Evolutionary conservation across 805 yeast genomes (phyloP).

Genomic region (Sugiyamaella marilandica): DNA sequence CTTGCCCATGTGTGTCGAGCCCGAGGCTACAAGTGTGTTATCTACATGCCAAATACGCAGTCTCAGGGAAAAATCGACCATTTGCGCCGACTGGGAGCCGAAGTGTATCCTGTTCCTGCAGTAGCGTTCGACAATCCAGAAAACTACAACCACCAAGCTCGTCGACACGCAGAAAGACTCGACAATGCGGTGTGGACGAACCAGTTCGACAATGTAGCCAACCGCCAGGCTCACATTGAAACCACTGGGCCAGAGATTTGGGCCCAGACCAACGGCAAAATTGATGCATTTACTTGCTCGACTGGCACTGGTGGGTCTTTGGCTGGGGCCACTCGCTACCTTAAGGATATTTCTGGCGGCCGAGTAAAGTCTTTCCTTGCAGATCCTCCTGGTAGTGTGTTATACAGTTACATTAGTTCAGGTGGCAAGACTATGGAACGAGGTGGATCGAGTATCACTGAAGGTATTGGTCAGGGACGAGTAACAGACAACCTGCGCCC

Average conservation of each 20-base stretch:
- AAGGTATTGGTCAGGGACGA: slow-evolving; percentile 95
- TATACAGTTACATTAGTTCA: slow-evolving; percentile 70
- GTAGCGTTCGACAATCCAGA: slow-evolving; percentile 76
- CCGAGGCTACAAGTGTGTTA: slow-evolving; percentile 76
- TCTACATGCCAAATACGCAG: slow-evolving; percentile 90
- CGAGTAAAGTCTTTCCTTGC: slow-evolving; percentile 64
- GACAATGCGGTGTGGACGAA: slow-evolving; percentile 89
- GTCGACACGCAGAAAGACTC: slow-evolving; percentile 70
- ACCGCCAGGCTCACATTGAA: slow-evolving; percentile 81
- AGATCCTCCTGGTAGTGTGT: slow-evolving; percentile 90
- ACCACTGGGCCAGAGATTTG: slow-evolving; percentile 93
- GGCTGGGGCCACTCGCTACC: slow-evolving; percentile 77
- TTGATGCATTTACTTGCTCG: slow-evolving; percentile 83
- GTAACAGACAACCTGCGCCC: slow-evolving; percentile 76
- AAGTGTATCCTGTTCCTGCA: slow-evolving; percentile 84
- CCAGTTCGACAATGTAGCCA: slow-evolving; percentile 85
- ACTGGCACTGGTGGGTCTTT: slow-evolving; percentile 93
- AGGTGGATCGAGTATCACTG: slow-evolving; percentile 84
- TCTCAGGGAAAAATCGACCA: slow-evolving; percentile 74
- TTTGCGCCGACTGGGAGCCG: slow-evolving; percentile 72
- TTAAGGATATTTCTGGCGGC: slow-evolving; percentile 64
- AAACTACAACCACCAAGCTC: slow-evolving; percentile 84
- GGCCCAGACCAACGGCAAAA: slow-evolving; percentile 72
- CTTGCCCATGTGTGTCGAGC: slow-evolving; percentile 73
- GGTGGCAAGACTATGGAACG: slow-evolving; percentile 65